A percentile compares a stretch with the other conserved stretches of the same genome.
These are phyloP conservation scores for Galeopsis tetrahit DNA, from an alignment of 257 asterid species.

Conservation along the genomic window DNA sequence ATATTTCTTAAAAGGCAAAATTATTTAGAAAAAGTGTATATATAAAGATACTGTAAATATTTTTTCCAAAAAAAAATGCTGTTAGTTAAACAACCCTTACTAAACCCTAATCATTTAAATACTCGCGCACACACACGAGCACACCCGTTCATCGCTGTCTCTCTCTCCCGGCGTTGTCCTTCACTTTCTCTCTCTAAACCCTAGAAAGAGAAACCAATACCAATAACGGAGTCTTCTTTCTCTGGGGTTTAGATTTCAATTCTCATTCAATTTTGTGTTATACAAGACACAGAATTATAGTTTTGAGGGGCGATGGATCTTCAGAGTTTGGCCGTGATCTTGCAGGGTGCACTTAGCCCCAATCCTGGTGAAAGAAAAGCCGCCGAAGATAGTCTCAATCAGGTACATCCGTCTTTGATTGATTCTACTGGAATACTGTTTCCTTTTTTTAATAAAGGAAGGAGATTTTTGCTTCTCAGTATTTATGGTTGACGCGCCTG, in stretches of 20 bases:
- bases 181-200: constrained; percentile 49
- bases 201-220: constrained; percentile 41
- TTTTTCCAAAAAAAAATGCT: no score
- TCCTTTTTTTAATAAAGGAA: constrained; percentile 2
- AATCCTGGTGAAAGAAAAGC: constrained; percentile 86
- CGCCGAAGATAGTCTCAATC: constrained; percentile 89
- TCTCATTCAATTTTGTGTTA: background rate
- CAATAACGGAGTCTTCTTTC: constrained; percentile 28
- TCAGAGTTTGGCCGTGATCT: constrained; percentile 68
- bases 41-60: no score
- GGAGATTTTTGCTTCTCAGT: background rate
- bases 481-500: background rate
- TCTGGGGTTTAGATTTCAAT: constrained; percentile 39
- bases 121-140: constrained; percentile 34
- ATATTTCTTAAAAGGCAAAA: no score
- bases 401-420: constrained; percentile 45
- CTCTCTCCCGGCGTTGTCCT: constrained; percentile 39
- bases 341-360: constrained; percentile 83
- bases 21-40: no score
- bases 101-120: constrained; percentile 59
- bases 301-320: constrained; percentile 68
- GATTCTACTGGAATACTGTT: background rate
- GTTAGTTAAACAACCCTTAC: constrained; percentile 44
- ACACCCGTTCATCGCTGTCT: constrained; percentile 39
- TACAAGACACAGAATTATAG: constrained; percentile 3